Percentiles rank a stretch among this genome's conserved stretches.
These are phyloP conservation scores for Apiotrichum sp. DNA, from an alignment of 1,284 basidiomycete genomes.

Conservation along the genomic window DNA sequence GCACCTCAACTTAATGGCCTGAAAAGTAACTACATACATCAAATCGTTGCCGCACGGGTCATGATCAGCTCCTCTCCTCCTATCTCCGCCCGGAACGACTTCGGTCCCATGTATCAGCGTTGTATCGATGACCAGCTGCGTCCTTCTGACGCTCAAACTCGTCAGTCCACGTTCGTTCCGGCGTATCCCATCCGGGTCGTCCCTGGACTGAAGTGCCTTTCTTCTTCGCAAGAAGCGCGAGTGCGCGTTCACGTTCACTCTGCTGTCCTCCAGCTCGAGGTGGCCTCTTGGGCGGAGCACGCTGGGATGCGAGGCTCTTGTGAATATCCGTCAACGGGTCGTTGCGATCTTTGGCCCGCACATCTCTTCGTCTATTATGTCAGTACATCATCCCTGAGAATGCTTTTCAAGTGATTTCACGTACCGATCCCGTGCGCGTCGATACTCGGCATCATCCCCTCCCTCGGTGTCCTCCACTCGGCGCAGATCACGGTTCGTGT, in stretches of 20 bases:
- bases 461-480: conserved; percentile 40
- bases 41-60: too few relatives aligned
- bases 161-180: conserved; percentile 32
- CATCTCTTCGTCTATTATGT: conserved; percentile 39
- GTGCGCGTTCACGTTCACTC: conserved; percentile 41
- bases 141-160: conserved; percentile 39
- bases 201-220: conserved; percentile 7
- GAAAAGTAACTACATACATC: too few relatives aligned
- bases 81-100: neutral
- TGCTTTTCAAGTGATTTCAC: conserved; percentile 3
- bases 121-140: conserved; percentile 30
- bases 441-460: conserved; percentile 37
- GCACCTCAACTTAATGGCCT: too few relatives aligned
- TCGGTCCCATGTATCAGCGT: neutral
- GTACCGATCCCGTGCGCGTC: conserved; percentile 37
- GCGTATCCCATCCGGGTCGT: neutral
- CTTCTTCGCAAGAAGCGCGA: conserved; percentile 38
- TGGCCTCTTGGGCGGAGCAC: neutral
- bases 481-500: conserved; percentile 40
- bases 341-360: conserved; percentile 31
- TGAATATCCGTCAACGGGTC: conserved; percentile 42
- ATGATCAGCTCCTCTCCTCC: neutral
- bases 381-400: neutral
- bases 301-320: conserved; percentile 9
- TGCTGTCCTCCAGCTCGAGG: conserved; percentile 4